A percentile compares a stretch with the other conserved stretches of the same genome.
phyloP scores from a whole-genome alignment of 1,284 basidiomycete species.

The Austroboletus niveus region DNA sequence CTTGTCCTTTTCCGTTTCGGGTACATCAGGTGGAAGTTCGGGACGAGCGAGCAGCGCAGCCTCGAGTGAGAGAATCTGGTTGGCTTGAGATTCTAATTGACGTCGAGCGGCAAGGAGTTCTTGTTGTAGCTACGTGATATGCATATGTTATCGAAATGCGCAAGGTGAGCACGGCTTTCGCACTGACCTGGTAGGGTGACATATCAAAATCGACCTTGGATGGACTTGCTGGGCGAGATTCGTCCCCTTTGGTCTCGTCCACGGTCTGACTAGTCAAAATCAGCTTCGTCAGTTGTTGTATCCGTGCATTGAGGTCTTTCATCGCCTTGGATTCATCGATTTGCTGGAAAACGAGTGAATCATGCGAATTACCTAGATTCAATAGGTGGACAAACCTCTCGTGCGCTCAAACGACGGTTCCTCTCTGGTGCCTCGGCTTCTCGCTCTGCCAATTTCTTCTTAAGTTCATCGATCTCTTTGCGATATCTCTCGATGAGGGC shows the following conservation, averaged over 20 bases:
- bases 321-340: constrained; percentile 76
- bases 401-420: constrained; percentile 60
- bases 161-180: background rate
- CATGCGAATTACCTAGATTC: background rate
- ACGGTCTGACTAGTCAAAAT: constrained; percentile 85
- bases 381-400: constrained; percentile 49
- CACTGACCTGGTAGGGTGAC: constrained; percentile 72
- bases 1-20: constrained; percentile 69
- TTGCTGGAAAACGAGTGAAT: constrained; percentile 46
- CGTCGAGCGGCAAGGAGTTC: constrained; percentile 75
- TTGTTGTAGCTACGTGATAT: constrained; percentile 68
- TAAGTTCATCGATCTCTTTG: constrained; percentile 87
- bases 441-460: constrained; percentile 61
- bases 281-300: constrained; percentile 82
- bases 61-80: constrained; percentile 79
- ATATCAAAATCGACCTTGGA: constrained; percentile 84
- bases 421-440: constrained; percentile 57
- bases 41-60: constrained; percentile 66
- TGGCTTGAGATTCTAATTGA: constrained; percentile 73
- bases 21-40: constrained; percentile 52
- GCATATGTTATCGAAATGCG: background rate
- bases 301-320: constrained; percentile 75
- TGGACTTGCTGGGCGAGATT: constrained; percentile 75
- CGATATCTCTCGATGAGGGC: constrained; percentile 90
- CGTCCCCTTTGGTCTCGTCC: constrained; percentile 61